A percentile compares a stretch with the other conserved stretches of the same genome.
These are phyloP conservation scores for Calvatia gigantea DNA, from an alignment of 768 basidiomycete species.

Conservation along the genomic window DNA sequence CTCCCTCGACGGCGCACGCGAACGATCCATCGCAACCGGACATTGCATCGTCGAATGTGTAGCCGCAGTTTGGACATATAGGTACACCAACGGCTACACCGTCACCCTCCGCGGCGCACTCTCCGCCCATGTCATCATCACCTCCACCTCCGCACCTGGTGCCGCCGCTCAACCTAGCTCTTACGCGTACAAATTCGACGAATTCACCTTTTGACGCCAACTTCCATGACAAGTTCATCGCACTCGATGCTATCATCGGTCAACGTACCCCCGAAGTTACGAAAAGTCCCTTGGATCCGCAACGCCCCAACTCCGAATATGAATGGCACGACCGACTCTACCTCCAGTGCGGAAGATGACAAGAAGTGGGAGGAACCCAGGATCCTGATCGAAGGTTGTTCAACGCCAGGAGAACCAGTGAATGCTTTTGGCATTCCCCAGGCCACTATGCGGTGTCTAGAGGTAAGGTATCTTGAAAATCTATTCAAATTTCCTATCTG, in stretches of 20 bases:
- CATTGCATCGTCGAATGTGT: conserved; percentile 67
- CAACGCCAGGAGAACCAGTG: conserved; percentile 79
- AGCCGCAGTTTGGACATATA: conserved; percentile 77
- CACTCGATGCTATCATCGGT: conserved; percentile 60
- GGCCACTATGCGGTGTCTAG: conserved; percentile 85
- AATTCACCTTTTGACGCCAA: conserved; percentile 73
- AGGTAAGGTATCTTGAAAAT: conserved; percentile 40
- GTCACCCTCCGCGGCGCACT: conserved; percentile 76
- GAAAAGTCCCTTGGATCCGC: conserved; percentile 29
- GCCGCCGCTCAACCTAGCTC: conserved; percentile 18
- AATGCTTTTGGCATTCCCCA: conserved; percentile 89
- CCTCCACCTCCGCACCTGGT: conserved; percentile 25
- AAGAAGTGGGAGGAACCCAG: conserved; percentile 67
- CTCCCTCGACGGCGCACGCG: conserved; percentile 74
- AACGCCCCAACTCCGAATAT: conserved; percentile 19
- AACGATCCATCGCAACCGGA: conserved; percentile 45
- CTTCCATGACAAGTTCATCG: conserved; percentile 69
- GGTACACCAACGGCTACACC: conserved; percentile 74
- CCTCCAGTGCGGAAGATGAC: conserved; percentile 38
- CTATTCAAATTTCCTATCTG: background rate
- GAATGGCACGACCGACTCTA: conserved; percentile 4
- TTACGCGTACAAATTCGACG: conserved; percentile 60
- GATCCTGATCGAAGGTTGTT: conserved; percentile 53
- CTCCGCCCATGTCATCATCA: conserved; percentile 56
- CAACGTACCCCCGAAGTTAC: conserved; percentile 41